These are phyloP conservation scores for Populus hybrid DNA, from an alignment of 441 rosid genomes.

Conservation along the genomic window DNA sequence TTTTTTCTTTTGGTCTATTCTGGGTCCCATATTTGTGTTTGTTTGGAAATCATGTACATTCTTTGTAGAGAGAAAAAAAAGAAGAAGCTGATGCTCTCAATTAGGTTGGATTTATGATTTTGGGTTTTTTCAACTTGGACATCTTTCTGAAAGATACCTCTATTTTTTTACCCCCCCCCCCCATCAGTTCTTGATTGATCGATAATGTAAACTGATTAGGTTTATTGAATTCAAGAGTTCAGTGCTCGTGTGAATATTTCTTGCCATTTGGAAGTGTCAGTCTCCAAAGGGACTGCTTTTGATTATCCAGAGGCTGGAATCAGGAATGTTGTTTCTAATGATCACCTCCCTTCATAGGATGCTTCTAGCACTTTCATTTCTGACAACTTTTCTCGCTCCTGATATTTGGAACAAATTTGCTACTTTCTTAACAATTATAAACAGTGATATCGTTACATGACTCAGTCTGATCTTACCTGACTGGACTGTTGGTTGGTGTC, in stretches of 20 bases:
- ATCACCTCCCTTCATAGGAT: not conserved
- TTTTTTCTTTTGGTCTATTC: constrained; percentile 20
- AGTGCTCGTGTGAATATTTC: not conserved
- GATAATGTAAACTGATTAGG: not conserved
- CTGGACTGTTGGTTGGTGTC: no score
- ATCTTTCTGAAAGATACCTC: not conserved
- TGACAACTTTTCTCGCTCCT: not conserved
- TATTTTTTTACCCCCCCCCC: accelerated
- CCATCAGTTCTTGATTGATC: not conserved
- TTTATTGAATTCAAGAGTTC: not conserved
- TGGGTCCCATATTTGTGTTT: constrained; percentile 24
- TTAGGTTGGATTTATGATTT: constrained; percentile 16
- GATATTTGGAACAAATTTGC: not conserved
- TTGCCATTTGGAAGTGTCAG: not conserved
- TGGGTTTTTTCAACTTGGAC: not conserved
- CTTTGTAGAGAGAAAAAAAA: constrained; percentile 37
- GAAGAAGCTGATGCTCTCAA: not conserved
- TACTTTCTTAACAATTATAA: not conserved
- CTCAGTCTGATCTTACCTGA: no score
- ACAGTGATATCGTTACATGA: not conserved
- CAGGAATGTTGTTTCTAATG: not conserved
- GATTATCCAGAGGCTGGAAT: no score
- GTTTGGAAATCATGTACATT: constrained; percentile 49
- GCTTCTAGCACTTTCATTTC: not conserved
- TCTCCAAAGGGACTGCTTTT: no score